Percentiles rank a stretch among this genome's conserved stretches.
phyloP scores from a whole-genome alignment of 2,329 filamentous ascomycete genomes.

The Fusarium avenaceum region DNA sequence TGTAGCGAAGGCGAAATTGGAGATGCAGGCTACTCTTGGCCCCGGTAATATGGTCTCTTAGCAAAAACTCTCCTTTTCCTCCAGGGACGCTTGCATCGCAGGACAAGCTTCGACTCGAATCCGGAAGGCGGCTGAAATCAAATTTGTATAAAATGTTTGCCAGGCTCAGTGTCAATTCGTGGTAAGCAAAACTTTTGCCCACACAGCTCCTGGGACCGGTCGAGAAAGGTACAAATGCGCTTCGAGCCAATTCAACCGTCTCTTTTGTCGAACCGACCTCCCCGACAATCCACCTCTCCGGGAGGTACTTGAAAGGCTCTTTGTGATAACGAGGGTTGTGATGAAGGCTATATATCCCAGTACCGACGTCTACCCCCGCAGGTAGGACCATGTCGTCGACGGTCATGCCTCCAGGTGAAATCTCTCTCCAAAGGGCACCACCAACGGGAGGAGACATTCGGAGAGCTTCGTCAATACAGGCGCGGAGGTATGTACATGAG shows the following conservation, averaged over 20 bases:
- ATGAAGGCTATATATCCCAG: conserved; percentile 2
- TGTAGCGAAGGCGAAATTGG: too few species aligned
- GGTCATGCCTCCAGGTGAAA: conserved; percentile 2
- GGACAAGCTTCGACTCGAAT: too few species aligned
- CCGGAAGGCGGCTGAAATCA: neutral
- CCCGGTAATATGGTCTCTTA: neutral
- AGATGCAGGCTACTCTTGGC: neutral
- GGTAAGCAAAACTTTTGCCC: conserved; percentile 1
- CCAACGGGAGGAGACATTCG: neutral
- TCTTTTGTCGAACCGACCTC: neutral
- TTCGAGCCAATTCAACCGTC: neutral
- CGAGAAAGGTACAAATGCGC: conserved; percentile 1
- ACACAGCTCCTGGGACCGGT: conserved; percentile 2
- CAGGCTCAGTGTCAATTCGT: neutral
- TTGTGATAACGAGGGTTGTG: neutral
- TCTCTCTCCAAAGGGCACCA: conserved; percentile 1
- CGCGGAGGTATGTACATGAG: neutral
- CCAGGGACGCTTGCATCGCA: neutral
- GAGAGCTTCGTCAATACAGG: conserved; percentile 1
- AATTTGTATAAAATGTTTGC: neutral
- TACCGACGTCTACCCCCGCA: conserved; percentile 1
- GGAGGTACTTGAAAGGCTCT: conserved; percentile 2
- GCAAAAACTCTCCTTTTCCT: neutral
- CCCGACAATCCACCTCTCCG: neutral
- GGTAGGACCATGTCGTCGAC: neutral